Conservation (phyloP, 1,139 yeast species). For the Magnusiomyces sp. region DNA sequence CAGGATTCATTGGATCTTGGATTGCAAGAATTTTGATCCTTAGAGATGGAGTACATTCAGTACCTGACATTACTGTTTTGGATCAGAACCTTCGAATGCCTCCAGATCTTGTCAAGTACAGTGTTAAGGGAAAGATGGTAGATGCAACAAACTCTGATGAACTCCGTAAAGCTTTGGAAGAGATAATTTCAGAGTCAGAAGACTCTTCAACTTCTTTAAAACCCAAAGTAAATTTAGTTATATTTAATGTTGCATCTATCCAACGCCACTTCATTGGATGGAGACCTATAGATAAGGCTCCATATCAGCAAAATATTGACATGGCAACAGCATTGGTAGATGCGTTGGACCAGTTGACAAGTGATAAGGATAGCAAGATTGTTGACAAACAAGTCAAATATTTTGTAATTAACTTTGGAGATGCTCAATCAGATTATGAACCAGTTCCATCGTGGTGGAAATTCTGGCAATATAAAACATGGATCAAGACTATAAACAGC, state of each 20-base stretch:
- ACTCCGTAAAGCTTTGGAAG: conserved; percentile 12
- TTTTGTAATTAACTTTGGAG: conserved; percentile 20
- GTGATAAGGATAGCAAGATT: conserved; percentile 1
- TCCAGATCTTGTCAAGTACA: conserved; percentile 23
- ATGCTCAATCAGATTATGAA: conserved; percentile 16
- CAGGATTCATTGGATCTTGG: conserved; percentile 31
- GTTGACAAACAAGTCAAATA: neutral
- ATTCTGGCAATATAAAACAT: conserved; percentile 15
- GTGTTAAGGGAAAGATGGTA: conserved; percentile 17
- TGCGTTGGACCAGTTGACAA: conserved; percentile 7
- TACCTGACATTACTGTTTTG: conserved; percentile 19
- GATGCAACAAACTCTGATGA: conserved; percentile 18
- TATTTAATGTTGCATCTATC: conserved; percentile 19
- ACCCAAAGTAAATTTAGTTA: conserved; percentile 10
- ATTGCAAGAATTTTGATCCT: conserved; percentile 25
- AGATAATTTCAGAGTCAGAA: neutral
- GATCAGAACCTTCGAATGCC: conserved; percentile 22
- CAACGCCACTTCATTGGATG: conserved; percentile 10
- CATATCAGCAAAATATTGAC: conserved; percentile 9
- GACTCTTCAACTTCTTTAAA: neutral
- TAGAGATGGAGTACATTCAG: conserved; percentile 15
- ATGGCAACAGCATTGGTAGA: conserved; percentile 15
- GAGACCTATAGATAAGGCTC: neutral
- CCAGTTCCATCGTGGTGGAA: conserved; percentile 18
- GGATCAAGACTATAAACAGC: conserved; percentile 3